Percentiles rank a stretch among this genome's conserved stretches.
These are phyloP conservation scores for Aeschynomene evenia DNA, from an alignment of 306 rosid species.

Conservation along the genomic window DNA sequence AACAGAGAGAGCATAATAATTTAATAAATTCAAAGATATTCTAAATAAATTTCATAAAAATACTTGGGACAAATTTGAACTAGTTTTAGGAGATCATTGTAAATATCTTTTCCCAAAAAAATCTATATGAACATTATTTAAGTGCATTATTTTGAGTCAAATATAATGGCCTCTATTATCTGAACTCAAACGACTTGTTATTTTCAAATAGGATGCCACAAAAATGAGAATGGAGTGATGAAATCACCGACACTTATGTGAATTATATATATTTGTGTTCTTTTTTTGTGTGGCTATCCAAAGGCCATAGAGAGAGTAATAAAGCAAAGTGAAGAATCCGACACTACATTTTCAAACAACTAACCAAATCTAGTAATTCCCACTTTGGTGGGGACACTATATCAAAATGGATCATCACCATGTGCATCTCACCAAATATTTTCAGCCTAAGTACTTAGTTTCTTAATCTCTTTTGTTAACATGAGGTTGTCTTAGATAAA, in stretches of 20 bases:
- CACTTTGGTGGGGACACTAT: slow-evolving; percentile 37
- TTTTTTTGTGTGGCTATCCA: not conserved
- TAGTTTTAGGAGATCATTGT: no score
- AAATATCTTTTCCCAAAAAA: no score
- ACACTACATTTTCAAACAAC: slow-evolving; percentile 29
- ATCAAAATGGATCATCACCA: not conserved
- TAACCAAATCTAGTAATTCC: slow-evolving; percentile 32
- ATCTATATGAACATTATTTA: not conserved
- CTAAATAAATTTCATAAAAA: no score
- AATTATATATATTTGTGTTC: not conserved
- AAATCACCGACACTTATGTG: slow-evolving; percentile 45
- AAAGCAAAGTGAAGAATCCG: slow-evolving; percentile 15
- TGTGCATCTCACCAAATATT: slow-evolving; percentile 10
- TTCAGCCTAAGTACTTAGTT: not conserved
- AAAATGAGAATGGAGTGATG: not conserved
- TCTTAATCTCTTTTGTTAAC: not conserved
- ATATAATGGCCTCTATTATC: no score
- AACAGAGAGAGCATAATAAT: no score
- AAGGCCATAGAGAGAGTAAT: not conserved
- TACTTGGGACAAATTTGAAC: no score
- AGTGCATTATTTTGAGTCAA: slow-evolving; percentile 9
- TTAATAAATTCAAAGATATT: no score
- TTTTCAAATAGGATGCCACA: not conserved
- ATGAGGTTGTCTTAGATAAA: not conserved
- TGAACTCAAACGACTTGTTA: not conserved